Percentiles rank a stretch among this genome's conserved stretches.
Conservation (phyloP, 768 basidiomycete species). For the Mycena venus region DNA sequence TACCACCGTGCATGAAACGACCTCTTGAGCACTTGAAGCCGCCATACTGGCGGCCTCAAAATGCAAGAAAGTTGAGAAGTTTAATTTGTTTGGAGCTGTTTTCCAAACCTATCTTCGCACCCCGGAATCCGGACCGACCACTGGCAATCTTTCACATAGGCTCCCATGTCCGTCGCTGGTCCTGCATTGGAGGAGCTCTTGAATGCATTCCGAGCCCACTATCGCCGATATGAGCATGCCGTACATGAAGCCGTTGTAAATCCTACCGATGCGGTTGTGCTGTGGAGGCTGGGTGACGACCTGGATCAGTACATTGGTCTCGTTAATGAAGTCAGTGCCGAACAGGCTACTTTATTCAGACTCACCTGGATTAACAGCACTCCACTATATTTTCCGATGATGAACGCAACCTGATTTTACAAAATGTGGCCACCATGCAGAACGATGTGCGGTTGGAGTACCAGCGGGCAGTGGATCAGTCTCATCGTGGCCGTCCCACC, state of each 20-base stretch:
- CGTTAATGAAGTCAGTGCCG: slow-evolving; percentile 20
- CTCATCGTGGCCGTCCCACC: neutral
- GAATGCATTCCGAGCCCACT: slow-evolving; percentile 24
- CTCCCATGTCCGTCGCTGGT: neutral
- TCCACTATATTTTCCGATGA: neutral
- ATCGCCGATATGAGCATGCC: slow-evolving; percentile 16
- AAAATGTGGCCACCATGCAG: neutral
- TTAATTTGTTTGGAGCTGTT: neutral
- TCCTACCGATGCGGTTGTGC: slow-evolving; percentile 24
- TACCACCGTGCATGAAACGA: slow-evolving; percentile 4
- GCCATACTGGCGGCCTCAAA: neutral
- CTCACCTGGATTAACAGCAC: neutral
- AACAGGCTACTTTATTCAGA: neutral
- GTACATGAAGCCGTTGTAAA: slow-evolving; percentile 5
- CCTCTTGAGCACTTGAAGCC: neutral
- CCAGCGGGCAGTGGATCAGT: neutral
- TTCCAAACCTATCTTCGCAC: neutral
- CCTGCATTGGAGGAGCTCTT: slow-evolving; percentile 14
- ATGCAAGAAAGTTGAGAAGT: neutral
- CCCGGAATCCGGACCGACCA: neutral
- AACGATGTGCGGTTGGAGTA: neutral
- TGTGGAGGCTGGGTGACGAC: slow-evolving; percentile 35
- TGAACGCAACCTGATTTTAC: neutral
- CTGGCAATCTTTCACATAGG: neutral
- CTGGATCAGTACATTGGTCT: slow-evolving; percentile 23